These are phyloP conservation scores for Candida loeiensis DNA, from an alignment of 805 yeast species.

Conservation along the genomic window DNA sequence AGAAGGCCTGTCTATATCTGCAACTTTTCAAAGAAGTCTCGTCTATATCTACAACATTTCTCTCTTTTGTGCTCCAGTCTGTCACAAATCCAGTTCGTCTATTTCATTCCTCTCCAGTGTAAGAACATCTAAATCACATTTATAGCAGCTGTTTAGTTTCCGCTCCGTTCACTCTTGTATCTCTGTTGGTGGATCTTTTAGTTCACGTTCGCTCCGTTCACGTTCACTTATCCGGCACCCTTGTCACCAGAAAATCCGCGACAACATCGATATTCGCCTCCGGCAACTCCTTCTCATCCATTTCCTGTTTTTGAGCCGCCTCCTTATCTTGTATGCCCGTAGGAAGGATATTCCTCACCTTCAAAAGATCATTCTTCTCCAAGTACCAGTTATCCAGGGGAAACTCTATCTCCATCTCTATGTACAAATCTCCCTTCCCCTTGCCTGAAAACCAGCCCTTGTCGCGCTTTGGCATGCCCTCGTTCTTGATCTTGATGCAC, in stretches of 20 bases:
- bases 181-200: too few relatives aligned
- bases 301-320: conserved; percentile 21
- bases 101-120: too few relatives aligned
- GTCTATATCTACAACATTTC: too few relatives aligned
- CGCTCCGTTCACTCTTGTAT: too few relatives aligned
- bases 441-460: conserved; percentile 27
- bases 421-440: conserved; percentile 63
- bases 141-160: too few relatives aligned
- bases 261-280: conserved; percentile 38
- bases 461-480: conserved; percentile 76
- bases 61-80: too few relatives aligned
- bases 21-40: too few relatives aligned
- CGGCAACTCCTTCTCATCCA: conserved; percentile 25
- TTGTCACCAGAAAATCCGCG: conserved; percentile 26
- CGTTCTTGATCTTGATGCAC: conserved; percentile 56
- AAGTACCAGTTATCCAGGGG: conserved; percentile 83
- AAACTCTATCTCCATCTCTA: conserved; percentile 70
- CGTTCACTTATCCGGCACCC: not conserved
- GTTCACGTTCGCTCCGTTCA: not conserved
- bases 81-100: too few relatives aligned
- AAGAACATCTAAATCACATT: too few relatives aligned
- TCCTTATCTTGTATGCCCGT: conserved; percentile 23
- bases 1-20: too few relatives aligned
- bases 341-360: conserved; percentile 56
- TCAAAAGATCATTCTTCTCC: conserved; percentile 62